Conservation (phyloP, 805 yeast genomes). For the Aciculoconidium aculeatum region DNA sequence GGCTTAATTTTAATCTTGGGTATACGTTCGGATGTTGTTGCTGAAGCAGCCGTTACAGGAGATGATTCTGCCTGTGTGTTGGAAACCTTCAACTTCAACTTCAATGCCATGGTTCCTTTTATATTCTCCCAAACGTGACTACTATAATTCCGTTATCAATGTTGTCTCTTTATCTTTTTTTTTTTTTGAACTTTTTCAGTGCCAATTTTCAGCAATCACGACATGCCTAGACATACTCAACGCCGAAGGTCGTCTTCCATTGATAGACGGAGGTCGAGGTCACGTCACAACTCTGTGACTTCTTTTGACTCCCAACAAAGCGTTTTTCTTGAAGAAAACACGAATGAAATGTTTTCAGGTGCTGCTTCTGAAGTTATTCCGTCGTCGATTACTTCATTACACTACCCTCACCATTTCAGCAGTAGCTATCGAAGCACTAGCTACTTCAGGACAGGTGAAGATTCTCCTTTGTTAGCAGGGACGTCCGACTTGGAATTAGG, state of each 20-base stretch:
- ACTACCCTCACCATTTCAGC: slow-evolving; percentile 55
- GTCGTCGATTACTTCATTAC: slow-evolving; percentile 71
- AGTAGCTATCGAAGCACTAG: slow-evolving; percentile 5
- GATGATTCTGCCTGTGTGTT: too few species aligned
- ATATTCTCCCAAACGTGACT: too few species aligned
- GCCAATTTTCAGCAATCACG: too few species aligned
- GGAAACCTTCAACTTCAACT: slow-evolving; percentile 12
- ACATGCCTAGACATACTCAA: too few species aligned
- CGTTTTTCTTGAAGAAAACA: slow-evolving; percentile 48
- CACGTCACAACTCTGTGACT: slow-evolving; percentile 28
- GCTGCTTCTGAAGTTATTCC: slow-evolving; percentile 74
- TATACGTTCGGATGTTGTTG: slow-evolving; percentile 3
- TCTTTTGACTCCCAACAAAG: slow-evolving; percentile 26
- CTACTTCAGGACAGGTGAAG: slow-evolving; percentile 19
- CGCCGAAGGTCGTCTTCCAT: slow-evolving; percentile 9
- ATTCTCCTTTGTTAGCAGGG: slow-evolving; percentile 30
- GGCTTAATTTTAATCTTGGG: slow-evolving; percentile 20
- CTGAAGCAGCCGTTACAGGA: slow-evolving; percentile 2
- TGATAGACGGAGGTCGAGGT: slow-evolving; percentile 15
- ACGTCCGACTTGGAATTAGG: slow-evolving; percentile 17
- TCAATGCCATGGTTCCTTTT: slow-evolving; percentile 11
- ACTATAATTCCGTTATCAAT: too few species aligned
- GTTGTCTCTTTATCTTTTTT: too few species aligned
- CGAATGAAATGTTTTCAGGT: slow-evolving; percentile 69
- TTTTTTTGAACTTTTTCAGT: too few species aligned